Evolutionary conservation across 2,329 filamentous ascomycete genomes (phyloP).

Genomic region (Clarireedia homoeocarpa): DNA sequence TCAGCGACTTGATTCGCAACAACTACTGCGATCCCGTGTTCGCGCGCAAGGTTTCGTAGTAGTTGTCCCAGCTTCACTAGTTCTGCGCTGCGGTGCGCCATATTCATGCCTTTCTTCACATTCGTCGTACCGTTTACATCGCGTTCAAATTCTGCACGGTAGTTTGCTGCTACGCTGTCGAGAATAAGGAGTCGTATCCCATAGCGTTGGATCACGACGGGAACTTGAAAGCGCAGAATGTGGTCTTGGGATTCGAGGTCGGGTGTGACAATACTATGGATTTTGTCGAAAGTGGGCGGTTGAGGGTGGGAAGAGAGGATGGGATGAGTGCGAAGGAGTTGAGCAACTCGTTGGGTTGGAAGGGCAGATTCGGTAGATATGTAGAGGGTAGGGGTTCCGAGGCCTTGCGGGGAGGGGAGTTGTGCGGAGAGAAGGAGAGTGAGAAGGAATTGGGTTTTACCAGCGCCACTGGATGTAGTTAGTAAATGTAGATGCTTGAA

Average conservation of each 20-base stretch:
- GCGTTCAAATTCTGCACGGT: slow-evolving; percentile 79
- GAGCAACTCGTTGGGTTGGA: slow-evolving; percentile 70
- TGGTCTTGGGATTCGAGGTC: slow-evolving; percentile 95
- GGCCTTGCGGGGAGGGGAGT: slow-evolving; percentile 64
- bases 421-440: slow-evolving; percentile 78
- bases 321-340: slow-evolving; percentile 66
- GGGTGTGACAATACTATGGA: slow-evolving; percentile 75
- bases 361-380: slow-evolving; percentile 88
- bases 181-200: slow-evolving; percentile 75
- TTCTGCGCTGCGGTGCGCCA: slow-evolving; percentile 70
- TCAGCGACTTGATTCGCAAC: slow-evolving; percentile 95
- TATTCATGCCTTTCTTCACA: slow-evolving; percentile 38
- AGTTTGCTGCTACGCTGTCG: slow-evolving; percentile 93
- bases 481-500: slow-evolving; percentile 1
- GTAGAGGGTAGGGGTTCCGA: slow-evolving; percentile 67
- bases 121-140: slow-evolving; percentile 35
- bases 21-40: slow-evolving; percentile 72
- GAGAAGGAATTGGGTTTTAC: slow-evolving; percentile 91
- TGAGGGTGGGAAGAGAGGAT: slow-evolving; percentile 53
- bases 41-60: slow-evolving; percentile 67
- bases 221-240: slow-evolving; percentile 87
- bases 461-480: slow-evolving; percentile 55
- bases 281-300: slow-evolving; percentile 60
- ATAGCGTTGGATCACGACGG: slow-evolving; percentile 69
- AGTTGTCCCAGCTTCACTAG: slow-evolving; percentile 69